These are phyloP conservation scores for Entonaema liquescens DNA, from an alignment of 495 filamentous ascomycete genomes.

Conservation along the genomic window DNA sequence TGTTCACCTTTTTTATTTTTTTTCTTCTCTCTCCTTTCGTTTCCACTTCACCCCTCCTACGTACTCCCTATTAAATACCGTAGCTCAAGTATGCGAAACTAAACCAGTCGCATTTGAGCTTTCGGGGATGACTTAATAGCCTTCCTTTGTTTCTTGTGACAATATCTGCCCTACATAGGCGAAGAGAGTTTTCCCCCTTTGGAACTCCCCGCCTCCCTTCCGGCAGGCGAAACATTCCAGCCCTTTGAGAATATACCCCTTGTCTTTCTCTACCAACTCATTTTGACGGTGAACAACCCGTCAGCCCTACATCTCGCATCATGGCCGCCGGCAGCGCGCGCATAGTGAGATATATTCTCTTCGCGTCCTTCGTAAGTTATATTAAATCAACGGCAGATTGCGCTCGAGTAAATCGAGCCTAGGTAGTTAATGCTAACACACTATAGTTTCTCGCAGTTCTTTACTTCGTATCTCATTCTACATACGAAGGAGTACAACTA, in stretches of 20 bases:
- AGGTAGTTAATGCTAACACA: constrained; percentile 21
- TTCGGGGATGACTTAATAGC: constrained; percentile 35
- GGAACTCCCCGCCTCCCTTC: constrained; percentile 30
- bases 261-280: constrained; percentile 1
- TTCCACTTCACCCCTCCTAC: neutral
- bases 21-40: constrained; percentile 2
- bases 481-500: constrained; percentile 49
- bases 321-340: constrained; percentile 75
- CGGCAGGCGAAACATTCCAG: constrained; percentile 19
- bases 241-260: constrained; percentile 5
- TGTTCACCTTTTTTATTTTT: constrained; percentile 12
- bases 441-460: constrained; percentile 74
- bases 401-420: neutral
- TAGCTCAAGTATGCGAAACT: constrained; percentile 16
- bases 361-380: constrained; percentile 81
- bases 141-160: constrained; percentile 34
- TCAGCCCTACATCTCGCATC: constrained; percentile 36
- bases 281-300: constrained; percentile 14
- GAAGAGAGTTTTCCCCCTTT: constrained; percentile 28
- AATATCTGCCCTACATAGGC: neutral
- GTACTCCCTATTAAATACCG: neutral
- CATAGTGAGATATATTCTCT: constrained; percentile 87
- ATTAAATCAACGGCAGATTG: neutral
- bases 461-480: constrained; percentile 82
- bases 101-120: constrained; percentile 20